These are phyloP conservation scores for Fusarium sp. DNA, from an alignment of 2,329 filamentous ascomycete species.

Conservation along the genomic window DNA sequence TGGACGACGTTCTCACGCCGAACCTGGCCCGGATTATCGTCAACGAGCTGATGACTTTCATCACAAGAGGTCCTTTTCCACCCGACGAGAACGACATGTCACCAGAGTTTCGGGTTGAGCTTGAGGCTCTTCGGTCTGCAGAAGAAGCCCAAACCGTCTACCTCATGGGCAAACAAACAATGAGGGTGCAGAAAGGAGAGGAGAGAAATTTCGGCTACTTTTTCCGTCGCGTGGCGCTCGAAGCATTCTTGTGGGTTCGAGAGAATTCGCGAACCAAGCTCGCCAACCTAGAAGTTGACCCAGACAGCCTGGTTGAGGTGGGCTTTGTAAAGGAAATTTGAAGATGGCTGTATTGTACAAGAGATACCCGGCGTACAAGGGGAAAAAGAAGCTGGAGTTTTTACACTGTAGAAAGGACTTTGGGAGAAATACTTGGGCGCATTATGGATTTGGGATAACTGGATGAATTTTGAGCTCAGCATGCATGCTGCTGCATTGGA, in stretches of 20 bases:
- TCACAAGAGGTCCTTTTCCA: constrained; percentile 50
- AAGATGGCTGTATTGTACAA: constrained; percentile 9
- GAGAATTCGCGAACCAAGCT: constrained; percentile 74
- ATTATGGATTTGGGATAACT: constrained; percentile 13
- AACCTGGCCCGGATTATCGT: constrained; percentile 67
- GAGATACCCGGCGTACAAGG: constrained; percentile 19
- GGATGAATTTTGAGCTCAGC: constrained; percentile 1
- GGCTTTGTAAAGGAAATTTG: constrained; percentile 74
- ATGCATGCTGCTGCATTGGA: constrained; percentile 5
- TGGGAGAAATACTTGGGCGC: constrained; percentile 20
- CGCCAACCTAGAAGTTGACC: constrained; percentile 60
- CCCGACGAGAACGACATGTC: constrained; percentile 41
- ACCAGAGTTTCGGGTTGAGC: constrained; percentile 48
- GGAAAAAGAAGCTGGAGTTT: not conserved
- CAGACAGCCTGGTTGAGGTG: constrained; percentile 71
- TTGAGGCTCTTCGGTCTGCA: constrained; percentile 56
- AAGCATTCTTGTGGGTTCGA: constrained; percentile 69
- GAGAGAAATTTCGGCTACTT: constrained; percentile 49
- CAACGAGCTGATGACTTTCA: constrained; percentile 65
- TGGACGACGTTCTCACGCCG: constrained; percentile 73
- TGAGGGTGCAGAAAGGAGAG: constrained; percentile 55
- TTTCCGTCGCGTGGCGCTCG: constrained; percentile 58
- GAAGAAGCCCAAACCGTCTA: constrained; percentile 61
- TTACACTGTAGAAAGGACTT: not conserved
- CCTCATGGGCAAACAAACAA: constrained; percentile 69